These are phyloP conservation scores for Strobilomyces echinocephalus DNA, from an alignment of 768 basidiomycete genomes.

Conservation along the genomic window DNA sequence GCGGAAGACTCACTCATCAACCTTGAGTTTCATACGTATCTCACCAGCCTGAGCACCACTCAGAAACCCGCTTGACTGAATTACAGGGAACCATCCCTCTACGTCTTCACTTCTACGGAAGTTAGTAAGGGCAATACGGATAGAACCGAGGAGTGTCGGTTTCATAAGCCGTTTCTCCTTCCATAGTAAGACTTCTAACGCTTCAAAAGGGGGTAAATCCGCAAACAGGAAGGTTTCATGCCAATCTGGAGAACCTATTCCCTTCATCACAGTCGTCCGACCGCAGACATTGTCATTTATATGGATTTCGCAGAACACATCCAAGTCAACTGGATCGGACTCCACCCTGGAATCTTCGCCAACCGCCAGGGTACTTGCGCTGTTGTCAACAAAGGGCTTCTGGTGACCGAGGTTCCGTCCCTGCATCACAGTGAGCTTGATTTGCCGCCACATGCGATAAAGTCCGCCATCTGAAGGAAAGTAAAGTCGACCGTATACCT, in stretches of 20 bases:
- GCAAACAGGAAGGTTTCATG: conserved; percentile 71
- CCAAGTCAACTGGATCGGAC: conserved; percentile 55
- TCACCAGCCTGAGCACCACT: conserved; percentile 68
- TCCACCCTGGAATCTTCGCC: conserved; percentile 36
- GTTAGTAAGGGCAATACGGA: conserved; percentile 60
- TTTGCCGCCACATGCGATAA: conserved; percentile 84
- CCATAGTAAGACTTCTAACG: conserved; percentile 63
- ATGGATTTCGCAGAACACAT: conserved; percentile 76
- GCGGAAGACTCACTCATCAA: conserved; percentile 59
- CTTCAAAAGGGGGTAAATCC: conserved; percentile 76
- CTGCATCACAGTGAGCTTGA: conserved; percentile 68
- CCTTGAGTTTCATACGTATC: conserved; percentile 63
- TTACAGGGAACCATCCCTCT: conserved; percentile 84
- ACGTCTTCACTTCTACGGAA: conserved; percentile 69
- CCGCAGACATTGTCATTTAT: conserved; percentile 65
- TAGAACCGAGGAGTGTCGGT: conserved; percentile 52
- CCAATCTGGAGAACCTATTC: conserved; percentile 70
- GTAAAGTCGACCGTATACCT: conserved; percentile 64
- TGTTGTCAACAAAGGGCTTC: conserved; percentile 29
- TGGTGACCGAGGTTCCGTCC: conserved; percentile 66
- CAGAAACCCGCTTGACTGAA: conserved; percentile 44
- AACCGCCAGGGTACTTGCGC: conserved; percentile 24
- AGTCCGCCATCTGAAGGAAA: conserved; percentile 61
- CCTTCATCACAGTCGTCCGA: conserved; percentile 69
- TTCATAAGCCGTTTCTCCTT: conserved; percentile 62